phyloP scores from a whole-genome alignment of 148 eudicot species.

The Agrostemma githago region DNA sequence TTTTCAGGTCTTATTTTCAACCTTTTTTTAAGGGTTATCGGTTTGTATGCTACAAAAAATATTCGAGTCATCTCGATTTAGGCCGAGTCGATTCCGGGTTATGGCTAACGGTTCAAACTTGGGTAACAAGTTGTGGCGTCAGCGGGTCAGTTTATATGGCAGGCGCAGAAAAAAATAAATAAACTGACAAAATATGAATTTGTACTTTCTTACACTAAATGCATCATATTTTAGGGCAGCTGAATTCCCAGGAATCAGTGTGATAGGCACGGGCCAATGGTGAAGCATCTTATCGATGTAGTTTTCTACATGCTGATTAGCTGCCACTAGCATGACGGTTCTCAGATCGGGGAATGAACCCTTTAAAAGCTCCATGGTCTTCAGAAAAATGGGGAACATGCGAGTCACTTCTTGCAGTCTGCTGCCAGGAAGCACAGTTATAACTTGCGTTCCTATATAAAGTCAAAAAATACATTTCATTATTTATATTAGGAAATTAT shows the following conservation, averaged over 20 bases:
- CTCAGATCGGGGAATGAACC: conserved; percentile 46
- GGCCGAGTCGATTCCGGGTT: too few relatives aligned
- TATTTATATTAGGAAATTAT: neutral
- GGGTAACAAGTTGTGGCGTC: too few relatives aligned
- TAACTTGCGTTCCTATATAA: conserved; percentile 57
- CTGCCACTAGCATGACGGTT: conserved; percentile 63
- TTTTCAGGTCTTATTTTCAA: too few relatives aligned
- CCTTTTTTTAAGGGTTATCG: too few relatives aligned
- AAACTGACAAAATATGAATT: neutral
- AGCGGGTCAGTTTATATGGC: too few relatives aligned
- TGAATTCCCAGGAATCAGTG: conserved; percentile 62
- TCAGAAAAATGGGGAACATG: conserved; percentile 76
- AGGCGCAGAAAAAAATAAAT: too few relatives aligned
- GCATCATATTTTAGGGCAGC: conserved; percentile 53
- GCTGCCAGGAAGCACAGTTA: conserved; percentile 90
- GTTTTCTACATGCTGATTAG: conserved; percentile 67
- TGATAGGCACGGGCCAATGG: conserved; percentile 54
- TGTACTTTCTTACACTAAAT: conserved; percentile 50
- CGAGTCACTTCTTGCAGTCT: conserved; percentile 91
- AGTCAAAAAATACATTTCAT: conserved; percentile 8
- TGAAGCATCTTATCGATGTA: conserved; percentile 38
- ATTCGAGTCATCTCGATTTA: too few relatives aligned
- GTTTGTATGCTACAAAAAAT: too few relatives aligned
- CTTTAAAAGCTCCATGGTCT: conserved; percentile 52
- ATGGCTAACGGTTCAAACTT: too few relatives aligned